Evolutionary conservation across 2,329 filamentous ascomycete genomes (phyloP).

Genomic region (Aspergillus hiratsukae): DNA sequence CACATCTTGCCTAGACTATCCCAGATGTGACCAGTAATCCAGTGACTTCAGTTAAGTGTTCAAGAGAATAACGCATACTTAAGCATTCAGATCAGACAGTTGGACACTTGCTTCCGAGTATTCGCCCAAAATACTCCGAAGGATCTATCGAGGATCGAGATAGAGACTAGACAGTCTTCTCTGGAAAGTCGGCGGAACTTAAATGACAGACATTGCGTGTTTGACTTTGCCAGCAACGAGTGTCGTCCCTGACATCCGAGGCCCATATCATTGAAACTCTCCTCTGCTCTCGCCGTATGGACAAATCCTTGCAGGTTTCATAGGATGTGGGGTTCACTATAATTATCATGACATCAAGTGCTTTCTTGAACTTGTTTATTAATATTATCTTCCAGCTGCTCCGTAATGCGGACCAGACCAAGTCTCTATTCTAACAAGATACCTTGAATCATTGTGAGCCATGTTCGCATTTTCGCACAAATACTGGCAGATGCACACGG

Average conservation of each 20-base stretch:
- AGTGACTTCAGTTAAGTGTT: no score
- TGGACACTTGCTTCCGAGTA: not conserved
- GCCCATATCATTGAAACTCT: not conserved
- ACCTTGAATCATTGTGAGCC: no score
- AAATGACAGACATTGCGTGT: not conserved
- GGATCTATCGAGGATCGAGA: not conserved
- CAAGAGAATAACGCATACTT: not conserved
- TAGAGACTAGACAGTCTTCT: not conserved
- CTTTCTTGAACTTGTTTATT: not conserved
- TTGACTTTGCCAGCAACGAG: not conserved
- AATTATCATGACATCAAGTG: not conserved
- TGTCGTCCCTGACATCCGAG: not conserved
- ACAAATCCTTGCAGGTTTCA: not conserved
- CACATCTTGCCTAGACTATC: not conserved
- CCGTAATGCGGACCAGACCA: no score
- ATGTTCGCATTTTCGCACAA: no score
- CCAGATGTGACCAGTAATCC: not conserved
- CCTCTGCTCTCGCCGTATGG: not conserved
- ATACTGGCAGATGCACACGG: no score
- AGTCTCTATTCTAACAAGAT: no score
- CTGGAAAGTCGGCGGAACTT: no score
- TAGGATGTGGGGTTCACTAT: not conserved
- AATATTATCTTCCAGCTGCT: no score
- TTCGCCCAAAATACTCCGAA: not conserved
- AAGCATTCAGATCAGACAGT: not conserved